These are phyloP conservation scores for Diaporthe citri DNA, from an alignment of 2,329 filamentous ascomycete species.

Conservation along the genomic window DNA sequence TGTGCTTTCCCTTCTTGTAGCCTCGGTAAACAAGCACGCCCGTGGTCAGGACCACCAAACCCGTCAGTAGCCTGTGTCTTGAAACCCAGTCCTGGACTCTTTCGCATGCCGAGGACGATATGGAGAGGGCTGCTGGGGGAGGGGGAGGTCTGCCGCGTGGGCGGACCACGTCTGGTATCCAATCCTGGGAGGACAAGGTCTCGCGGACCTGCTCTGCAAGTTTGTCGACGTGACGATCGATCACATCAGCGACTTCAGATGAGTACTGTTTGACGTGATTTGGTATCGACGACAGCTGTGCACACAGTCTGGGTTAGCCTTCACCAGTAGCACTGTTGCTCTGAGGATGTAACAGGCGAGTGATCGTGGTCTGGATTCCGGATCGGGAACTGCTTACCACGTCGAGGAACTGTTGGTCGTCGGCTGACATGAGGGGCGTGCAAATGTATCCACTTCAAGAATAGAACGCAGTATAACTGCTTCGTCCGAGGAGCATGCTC, in stretches of 20 bases:
- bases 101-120: slow-evolving; percentile 57
- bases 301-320: slow-evolving; percentile 11
- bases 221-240: slow-evolving; percentile 84
- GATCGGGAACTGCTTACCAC: slow-evolving; percentile 34
- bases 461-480: no score
- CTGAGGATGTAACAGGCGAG: background rate
- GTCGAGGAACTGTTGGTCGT: slow-evolving; percentile 44
- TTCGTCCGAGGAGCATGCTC: background rate
- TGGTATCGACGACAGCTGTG: slow-evolving; percentile 65
- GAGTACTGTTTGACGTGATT: slow-evolving; percentile 79
- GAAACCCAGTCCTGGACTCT: slow-evolving; percentile 78
- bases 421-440: slow-evolving; percentile 41
- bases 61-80: slow-evolving; percentile 79
- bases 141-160: slow-evolving; percentile 67
- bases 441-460: background rate
- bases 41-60: slow-evolving; percentile 77
- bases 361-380: background rate
- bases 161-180: slow-evolving; percentile 79
- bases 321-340: background rate
- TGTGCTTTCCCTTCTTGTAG: slow-evolving; percentile 65
- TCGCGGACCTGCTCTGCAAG: slow-evolving; percentile 80
- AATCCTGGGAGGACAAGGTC: slow-evolving; percentile 73
- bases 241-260: slow-evolving; percentile 79
- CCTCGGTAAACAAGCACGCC: slow-evolving; percentile 72
- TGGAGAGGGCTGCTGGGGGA: slow-evolving; percentile 49